Base-by-base conservation (phyloP, 371 early-diverging fungal genomes). In the Actinomucor elegans region DNA sequence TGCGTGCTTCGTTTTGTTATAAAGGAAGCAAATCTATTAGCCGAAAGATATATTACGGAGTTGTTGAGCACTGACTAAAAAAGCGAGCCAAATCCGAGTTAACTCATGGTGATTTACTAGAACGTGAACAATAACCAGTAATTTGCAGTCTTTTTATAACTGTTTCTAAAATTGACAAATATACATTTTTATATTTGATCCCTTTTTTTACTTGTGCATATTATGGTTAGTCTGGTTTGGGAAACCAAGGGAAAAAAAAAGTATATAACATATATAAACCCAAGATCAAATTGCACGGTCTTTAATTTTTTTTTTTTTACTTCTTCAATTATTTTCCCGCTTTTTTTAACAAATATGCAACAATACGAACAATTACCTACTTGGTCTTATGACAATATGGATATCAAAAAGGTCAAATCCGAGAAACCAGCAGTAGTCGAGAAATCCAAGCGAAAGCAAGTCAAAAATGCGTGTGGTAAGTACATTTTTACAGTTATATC, bases 391-490 rank as follows among this genome's bases (percentile, higher is more conserved):
- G 24, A 21, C 24, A 41, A 23, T 41, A 41, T 41, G 41, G 26
- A 41, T 24, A 41, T 26, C n/a, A 12, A 10, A 26, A 26, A 41
- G 6, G 26, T 24, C n/a, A 41, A 11, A 26, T 14, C 40, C 9
- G 23, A 34, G 35, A 33, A 33, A 23, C 23, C 49, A 18, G 21
- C 46, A 26, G 18, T 45, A 28, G 27, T 33, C 20, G 59, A 64
- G 26, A 55, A 64, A 36, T 32, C 52, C 6, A 67, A 67, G 24
- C 49, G 67, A 12, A 62, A 67, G 32, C 67, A 67, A 48, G 67
- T 67, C 38, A 67, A 67, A 48, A 67, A 67, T 49, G 67, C 67
- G 21, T 67, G 67, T 59, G 67, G 67, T 67, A 67, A 48, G 55
- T n/a, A 5, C 3, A 20, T 56, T 24, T 18, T 41, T 41, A 24